Base-by-base conservation (phyloP, 345 rosid genomes). In the Populus deltoides region DNA sequence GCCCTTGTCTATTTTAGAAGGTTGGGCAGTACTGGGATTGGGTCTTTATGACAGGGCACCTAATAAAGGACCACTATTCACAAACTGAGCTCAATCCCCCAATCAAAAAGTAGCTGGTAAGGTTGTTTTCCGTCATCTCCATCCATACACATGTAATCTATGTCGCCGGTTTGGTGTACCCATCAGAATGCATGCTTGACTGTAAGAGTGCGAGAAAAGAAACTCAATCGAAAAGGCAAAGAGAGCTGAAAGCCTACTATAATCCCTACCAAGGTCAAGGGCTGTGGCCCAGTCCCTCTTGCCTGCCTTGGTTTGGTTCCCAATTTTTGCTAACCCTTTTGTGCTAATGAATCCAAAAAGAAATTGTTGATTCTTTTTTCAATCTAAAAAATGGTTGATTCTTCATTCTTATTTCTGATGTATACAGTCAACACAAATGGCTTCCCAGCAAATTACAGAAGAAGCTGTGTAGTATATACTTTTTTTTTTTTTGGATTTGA, bases 401-500 rank as follows among this genome's bases (percentile, higher is more conserved):
- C 53, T 35, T 78, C 22, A 69, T 67, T 18, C 53, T 15, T 66
- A 35, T 63, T 74, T 75, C 70, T 80, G 45, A 63, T 79, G 13
- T 75, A 63, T 89, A 90, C 95, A 93, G 99, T 91, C 99, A 69
- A 92, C 99, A 38, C 94, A 92, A 82, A 93, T 93, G 97, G 98
- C 98, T 74, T 92, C 92, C 63, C 85, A 80, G 81, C 83, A 90
- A 78, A 92, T 93, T 73, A 91, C 95, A 38, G 98, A 91, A 79
- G 95, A 93, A 86, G 90, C 90, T 66, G 97, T 27, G 27, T 1
- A 27, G 27, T 93, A n/a, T n/a, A n/a, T n/a, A n/a, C n/a, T n/a
- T n/a, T n/a, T n/a, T n/a, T n/a, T n/a, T n/a, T n/a, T n/a, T n/a
- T n/a, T n/a, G n/a, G n/a, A n/a, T n/a, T n/a, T n/a, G n/a, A n/a